phyloP scores from a whole-genome alignment of 2,329 filamentous ascomycete species.

The Grosmannia huntii region DNA sequence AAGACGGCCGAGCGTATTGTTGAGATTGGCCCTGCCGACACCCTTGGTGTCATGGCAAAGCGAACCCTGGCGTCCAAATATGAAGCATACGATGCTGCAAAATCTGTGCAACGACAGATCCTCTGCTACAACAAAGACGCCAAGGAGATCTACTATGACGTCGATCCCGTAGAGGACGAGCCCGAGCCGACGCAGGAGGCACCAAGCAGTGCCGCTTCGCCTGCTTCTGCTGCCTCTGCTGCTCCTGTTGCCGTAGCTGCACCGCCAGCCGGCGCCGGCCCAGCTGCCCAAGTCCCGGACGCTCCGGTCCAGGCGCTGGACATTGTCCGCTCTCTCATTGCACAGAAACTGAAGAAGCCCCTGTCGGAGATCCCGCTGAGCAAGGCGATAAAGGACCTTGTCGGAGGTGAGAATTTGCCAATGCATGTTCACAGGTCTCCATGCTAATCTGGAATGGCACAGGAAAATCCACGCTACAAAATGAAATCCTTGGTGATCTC shows the following conservation, averaged over 20 bases:
- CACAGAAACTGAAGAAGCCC: conserved; percentile 95
- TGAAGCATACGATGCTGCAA: conserved; percentile 94
- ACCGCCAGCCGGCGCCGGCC: conserved; percentile 62
- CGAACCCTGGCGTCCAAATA: conserved; percentile 93
- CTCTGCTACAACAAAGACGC: conserved; percentile 99
- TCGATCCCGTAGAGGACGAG: conserved; percentile 89
- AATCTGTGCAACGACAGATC: conserved; percentile 92
- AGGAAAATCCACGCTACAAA: conserved; percentile 98
- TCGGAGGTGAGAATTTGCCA: conserved; percentile 58
- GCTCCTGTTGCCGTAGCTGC: conserved; percentile 41
- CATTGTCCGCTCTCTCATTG: conserved; percentile 77
- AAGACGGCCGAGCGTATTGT: conserved; percentile 95
- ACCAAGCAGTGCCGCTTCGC: conserved; percentile 34
- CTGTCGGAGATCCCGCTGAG: conserved; percentile 76
- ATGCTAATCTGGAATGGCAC: conserved; percentile 1
- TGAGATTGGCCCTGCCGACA: conserved; percentile 93
- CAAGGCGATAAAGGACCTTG: conserved; percentile 97
- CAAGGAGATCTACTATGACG: conserved; percentile 99
- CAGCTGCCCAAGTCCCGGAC: conserved; percentile 77
- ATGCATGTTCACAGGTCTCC: conserved; percentile 1
- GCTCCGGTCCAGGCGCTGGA: conserved; percentile 79
- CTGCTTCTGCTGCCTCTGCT: conserved; percentile 40
- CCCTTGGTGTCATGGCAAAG: conserved; percentile 94
- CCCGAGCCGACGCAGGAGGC: conserved; percentile 38
- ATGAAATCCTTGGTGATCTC: conserved; percentile 94